A percentile compares a stretch with the other conserved stretches of the same genome.
Conservation (phyloP, 768 basidiomycete species). For the Exidia glandulosa region DNA sequence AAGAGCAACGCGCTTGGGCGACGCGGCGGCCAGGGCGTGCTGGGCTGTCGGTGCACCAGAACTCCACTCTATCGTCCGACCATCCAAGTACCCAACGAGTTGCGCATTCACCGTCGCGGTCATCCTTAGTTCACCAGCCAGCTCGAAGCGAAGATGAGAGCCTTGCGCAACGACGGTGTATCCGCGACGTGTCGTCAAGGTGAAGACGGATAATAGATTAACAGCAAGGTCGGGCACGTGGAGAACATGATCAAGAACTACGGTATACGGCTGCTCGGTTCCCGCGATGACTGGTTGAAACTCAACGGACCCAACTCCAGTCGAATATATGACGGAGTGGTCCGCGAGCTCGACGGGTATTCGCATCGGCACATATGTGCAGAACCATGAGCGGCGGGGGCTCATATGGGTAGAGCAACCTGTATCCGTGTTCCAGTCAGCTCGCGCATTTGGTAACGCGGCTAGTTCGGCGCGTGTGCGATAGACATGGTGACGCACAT, state of each 20-base stretch:
- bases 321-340: constrained; percentile 13
- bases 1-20: too few species aligned
- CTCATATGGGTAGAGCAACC: constrained; percentile 25
- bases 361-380: constrained; percentile 7
- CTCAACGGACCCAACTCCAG: constrained; percentile 16
- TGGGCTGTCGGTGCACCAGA: neutral
- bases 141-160: too few species aligned
- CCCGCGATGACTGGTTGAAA: constrained; percentile 11
- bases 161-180: constrained; percentile 1
- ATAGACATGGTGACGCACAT: too few species aligned
- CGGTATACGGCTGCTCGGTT: neutral
- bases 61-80: too few species aligned
- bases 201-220: constrained; percentile 11
- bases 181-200: constrained; percentile 1
- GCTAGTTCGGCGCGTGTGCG: too few species aligned
- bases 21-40: neutral
- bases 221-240: constrained; percentile 15
- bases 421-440: constrained; percentile 21
- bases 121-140: too few species aligned
- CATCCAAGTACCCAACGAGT: too few species aligned
- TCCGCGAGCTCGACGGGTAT: constrained; percentile 18
- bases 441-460: too few species aligned
- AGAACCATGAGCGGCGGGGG: constrained; percentile 20
- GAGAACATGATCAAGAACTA: constrained; percentile 1
- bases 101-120: too few species aligned